Evolutionary conservation across 192 early-diverging fungal genomes (phyloP).

Genomic region (Umbelopsis sp.): DNA sequence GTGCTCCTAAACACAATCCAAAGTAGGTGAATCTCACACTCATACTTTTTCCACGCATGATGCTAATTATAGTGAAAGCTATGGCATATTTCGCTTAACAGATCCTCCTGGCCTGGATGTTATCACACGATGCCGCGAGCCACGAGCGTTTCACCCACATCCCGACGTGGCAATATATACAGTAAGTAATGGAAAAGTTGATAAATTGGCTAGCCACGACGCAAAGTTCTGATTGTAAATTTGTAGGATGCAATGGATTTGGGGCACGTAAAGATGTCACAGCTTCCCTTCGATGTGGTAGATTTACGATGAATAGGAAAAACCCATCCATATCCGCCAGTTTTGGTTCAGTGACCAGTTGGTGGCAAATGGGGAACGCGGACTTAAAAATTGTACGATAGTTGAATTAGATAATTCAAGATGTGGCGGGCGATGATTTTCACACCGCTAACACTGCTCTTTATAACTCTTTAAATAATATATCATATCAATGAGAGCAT

Average conservation of each 20-base stretch:
- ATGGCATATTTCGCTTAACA: conserved; percentile 86
- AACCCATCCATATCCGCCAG: too few relatives aligned
- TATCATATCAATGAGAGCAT: neutral
- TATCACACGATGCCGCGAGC: conserved; percentile 71
- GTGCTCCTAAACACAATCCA: conserved; percentile 72
- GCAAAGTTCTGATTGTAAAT: neutral
- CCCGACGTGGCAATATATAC: conserved; percentile 59
- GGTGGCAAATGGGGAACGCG: neutral
- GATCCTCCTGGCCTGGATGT: conserved; percentile 83
- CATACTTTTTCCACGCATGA: neutral
- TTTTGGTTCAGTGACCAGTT: neutral
- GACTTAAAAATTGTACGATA: neutral
- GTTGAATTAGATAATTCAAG: too few relatives aligned
- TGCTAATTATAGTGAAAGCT: conserved; percentile 36
- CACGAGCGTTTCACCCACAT: conserved; percentile 84
- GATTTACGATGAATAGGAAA: conserved; percentile 31
- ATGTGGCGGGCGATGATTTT: too few relatives aligned
- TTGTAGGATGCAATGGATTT: conserved; percentile 31
- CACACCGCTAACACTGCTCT: neutral
- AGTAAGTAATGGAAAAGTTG: conserved; percentile 29
- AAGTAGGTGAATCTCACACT: conserved; percentile 41
- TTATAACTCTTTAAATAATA: neutral
- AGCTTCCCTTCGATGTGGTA: conserved; percentile 27
- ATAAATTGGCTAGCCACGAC: neutral
- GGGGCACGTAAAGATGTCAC: conserved; percentile 27